Evolutionary conservation across 2,329 filamentous ascomycete genomes (phyloP).

Genomic region (Dactylellina parvicollis): DNA sequence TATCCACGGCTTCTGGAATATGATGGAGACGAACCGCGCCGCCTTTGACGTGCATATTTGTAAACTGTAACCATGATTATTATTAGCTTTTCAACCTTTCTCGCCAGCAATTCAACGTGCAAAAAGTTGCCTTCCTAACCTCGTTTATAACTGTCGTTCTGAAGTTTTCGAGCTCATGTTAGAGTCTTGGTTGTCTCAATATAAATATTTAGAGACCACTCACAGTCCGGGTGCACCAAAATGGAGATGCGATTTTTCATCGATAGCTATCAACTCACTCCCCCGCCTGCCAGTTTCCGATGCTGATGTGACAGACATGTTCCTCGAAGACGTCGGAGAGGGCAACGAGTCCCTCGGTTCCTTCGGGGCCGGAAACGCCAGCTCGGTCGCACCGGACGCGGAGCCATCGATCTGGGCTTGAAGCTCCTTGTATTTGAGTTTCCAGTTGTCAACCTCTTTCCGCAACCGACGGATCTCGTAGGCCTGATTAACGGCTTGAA

Average conservation of each 20-base stretch:
- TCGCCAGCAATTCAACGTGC: not conserved
- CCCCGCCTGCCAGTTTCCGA: not conserved
- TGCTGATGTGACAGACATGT: conserved; percentile 4
- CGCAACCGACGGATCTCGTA: conserved; percentile 45
- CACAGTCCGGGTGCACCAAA: conserved; percentile 48
- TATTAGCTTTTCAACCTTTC: not conserved
- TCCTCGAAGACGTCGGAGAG: conserved; percentile 20
- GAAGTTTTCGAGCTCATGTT: not conserved
- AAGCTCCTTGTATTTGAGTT: conserved; percentile 38
- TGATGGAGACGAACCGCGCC: conserved; percentile 20
- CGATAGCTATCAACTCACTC: conserved; percentile 26
- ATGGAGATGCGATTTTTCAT: conserved; percentile 48
- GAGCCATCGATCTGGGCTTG: conserved; percentile 9
- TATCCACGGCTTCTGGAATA: conserved; percentile 40
- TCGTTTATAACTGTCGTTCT: conserved; percentile 47
- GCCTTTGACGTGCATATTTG: conserved; percentile 48
- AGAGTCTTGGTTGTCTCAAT: not conserved
- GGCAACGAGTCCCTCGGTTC: conserved; percentile 13
- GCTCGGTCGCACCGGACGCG: not conserved
- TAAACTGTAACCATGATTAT: conserved; percentile 27
- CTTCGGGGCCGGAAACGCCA: conserved; percentile 1
- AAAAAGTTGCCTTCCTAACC: not conserved
- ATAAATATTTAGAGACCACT: conserved; percentile 2
- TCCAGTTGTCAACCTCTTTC: conserved; percentile 45
- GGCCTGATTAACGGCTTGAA: conserved; percentile 45